Base-by-base conservation (phyloP, 129 eudicot species). In the Saussurea involucrata region DNA sequence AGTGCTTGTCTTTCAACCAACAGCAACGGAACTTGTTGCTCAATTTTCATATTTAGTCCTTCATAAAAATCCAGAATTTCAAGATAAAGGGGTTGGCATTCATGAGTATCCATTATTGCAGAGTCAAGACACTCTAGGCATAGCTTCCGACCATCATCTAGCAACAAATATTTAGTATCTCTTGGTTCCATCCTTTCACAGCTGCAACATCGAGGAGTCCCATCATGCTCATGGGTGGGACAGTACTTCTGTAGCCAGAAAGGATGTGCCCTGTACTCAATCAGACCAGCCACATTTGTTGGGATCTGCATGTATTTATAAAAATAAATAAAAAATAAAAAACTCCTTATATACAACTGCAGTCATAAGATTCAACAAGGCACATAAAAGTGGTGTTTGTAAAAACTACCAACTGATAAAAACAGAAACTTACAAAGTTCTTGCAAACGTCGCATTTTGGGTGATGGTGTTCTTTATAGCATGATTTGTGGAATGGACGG, bases 171-270 rank as follows among this genome's bases (percentile, higher is more conserved):
- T 68, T 80, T 83, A 0, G 95, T 80, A 83, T 95, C 96, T 61
- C 82, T 87, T 2, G 97, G 87, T 91, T 95, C 99, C 97, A 95
- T 88, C 77, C 97, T 90, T 82, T 92, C 97, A 72, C 99, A 95
- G 82, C 99, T 95, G 83, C 99, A 95, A 82, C 99, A 95, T 68
- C 96, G 79, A 42, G 97, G 97, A 13, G 96, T 95, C 79, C 90
- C 83, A 65, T 95, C 99, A 76, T 66, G 75, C 79, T 95, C 99
- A 74, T 95, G 99, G 10, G 95, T 65, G 2, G 97, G 97, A 74
- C 99, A 95, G 84, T 95, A 95, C 88, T 95, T 95, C 24, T 95
- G 97, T 77, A 68, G 85, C 99, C 99, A 95, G 89, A 92, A 95
- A 66, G 97, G 96, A 85, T 95, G 97, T 61, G 92, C 99, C 79